Percentiles rank a stretch among this genome's conserved stretches.
phyloP scores from a whole-genome alignment of 2,329 filamentous ascomycete species.

The Leptoxyphium fumago region DNA sequence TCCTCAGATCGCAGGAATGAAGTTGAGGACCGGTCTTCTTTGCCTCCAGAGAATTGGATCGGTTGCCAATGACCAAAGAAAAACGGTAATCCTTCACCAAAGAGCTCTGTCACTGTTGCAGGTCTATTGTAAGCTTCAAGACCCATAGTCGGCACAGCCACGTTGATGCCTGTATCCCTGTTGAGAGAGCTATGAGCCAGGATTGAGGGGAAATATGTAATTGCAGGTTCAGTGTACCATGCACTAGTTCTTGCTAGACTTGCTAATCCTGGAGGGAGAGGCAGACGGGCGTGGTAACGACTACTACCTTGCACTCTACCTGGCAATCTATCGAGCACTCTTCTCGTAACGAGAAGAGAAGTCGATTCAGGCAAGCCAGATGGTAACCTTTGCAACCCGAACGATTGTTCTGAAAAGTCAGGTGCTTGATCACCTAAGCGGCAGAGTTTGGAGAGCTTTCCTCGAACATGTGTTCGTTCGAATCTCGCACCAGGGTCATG shows the following conservation, averaged over 20 bases:
- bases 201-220: background rate
- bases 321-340: background rate
- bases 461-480: background rate
- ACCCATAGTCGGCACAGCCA: background rate
- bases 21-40: background rate
- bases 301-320: background rate
- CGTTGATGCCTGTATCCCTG: background rate
- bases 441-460: background rate
- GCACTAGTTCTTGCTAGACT: background rate
- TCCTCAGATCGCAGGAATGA: background rate
- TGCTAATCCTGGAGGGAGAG: background rate
- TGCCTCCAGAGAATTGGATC: background rate
- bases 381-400: background rate
- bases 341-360: background rate
- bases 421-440: background rate
- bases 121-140: background rate
- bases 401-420: background rate
- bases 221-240: background rate
- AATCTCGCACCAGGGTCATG: slow-evolving; percentile 4
- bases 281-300: background rate
- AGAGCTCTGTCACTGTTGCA: background rate
- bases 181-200: background rate
- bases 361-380: background rate
- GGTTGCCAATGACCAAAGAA: background rate
- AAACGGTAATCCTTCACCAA: background rate